These are phyloP conservation scores for Citeromyces siamensis DNA, from an alignment of 1,139 yeast genomes.

Conservation along the genomic window DNA sequence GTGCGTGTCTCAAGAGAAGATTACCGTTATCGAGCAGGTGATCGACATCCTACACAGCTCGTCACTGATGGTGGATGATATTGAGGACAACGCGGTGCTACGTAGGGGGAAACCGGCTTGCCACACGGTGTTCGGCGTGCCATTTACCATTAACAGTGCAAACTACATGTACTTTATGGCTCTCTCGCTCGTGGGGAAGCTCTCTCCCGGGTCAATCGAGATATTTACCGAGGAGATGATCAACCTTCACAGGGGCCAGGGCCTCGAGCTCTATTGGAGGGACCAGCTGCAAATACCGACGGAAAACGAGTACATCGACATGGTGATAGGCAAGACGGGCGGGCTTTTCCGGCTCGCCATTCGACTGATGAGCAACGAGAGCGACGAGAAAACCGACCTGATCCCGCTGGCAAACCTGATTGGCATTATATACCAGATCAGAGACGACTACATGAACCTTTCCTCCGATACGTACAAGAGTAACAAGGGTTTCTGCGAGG, in stretches of 20 bases:
- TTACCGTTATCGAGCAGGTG: conserved; percentile 26
- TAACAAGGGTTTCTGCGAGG: conserved; percentile 81
- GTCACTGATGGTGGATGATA: conserved; percentile 68
- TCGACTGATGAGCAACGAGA: conserved; percentile 34
- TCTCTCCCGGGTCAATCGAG: conserved; percentile 9
- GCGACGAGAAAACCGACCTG: conserved; percentile 13
- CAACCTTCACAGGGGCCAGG: conserved; percentile 81
- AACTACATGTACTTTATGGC: conserved; percentile 76
- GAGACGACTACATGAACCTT: conserved; percentile 70
- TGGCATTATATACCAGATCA: conserved; percentile 72
- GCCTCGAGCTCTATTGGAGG: conserved; percentile 81
- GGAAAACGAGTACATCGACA: conserved; percentile 54
- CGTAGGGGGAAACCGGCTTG: conserved; percentile 75
- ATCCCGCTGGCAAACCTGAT: conserved; percentile 62
- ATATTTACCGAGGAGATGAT: conserved; percentile 60
- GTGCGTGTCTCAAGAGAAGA: conserved; percentile 21
- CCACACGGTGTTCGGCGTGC: conserved; percentile 62
- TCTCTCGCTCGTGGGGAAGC: conserved; percentile 27
- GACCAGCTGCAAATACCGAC: conserved; percentile 53
- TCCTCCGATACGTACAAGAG: conserved; percentile 36
- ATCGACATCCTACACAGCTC: conserved; percentile 54
- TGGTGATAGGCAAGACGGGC: conserved; percentile 87
- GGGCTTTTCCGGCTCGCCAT: conserved; percentile 73
- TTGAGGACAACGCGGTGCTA: conserved; percentile 62
- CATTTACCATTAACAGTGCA: conserved; percentile 73